Evolutionary conservation across 139 green algal species (phyloP).

Genomic region (Coelastrella sp.): DNA sequence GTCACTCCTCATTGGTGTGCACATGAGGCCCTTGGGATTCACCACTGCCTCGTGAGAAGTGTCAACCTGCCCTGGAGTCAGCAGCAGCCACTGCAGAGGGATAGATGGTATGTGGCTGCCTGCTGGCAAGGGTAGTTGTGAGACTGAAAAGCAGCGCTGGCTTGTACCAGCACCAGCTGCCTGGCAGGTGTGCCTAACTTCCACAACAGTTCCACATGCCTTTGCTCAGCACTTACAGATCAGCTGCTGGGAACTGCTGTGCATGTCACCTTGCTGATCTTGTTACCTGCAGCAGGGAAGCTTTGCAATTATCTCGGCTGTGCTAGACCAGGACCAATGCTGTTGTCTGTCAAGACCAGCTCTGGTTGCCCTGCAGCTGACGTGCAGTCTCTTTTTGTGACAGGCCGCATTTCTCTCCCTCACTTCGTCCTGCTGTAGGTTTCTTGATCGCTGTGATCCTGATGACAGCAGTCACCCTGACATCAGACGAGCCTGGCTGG

Average conservation of each 20-base stretch:
- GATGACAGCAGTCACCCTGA: neutral
- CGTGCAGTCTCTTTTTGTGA: too few species aligned
- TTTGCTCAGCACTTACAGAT: too few species aligned
- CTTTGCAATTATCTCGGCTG: too few species aligned
- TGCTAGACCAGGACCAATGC: too few species aligned
- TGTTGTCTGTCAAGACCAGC: too few species aligned
- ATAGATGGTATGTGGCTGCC: neutral
- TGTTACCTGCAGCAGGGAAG: too few species aligned
- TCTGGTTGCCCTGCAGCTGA: too few species aligned
- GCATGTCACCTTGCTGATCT: neutral
- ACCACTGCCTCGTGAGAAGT: conserved; percentile 12
- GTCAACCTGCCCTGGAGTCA: conserved; percentile 5
- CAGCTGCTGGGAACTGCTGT: too few species aligned
- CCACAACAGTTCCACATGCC: too few species aligned
- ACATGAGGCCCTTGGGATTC: neutral
- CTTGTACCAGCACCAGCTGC: too few species aligned
- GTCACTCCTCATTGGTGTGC: neutral
- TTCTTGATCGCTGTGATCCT: conserved; percentile 30
- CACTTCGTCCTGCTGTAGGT: neutral
- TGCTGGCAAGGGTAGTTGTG: neutral
- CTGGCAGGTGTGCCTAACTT: too few species aligned
- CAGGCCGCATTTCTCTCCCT: neutral
- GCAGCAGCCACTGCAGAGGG: conserved; percentile 27
- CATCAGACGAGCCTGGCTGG: conserved; percentile 11
- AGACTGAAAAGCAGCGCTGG: neutral